Percentiles rank a stretch among this genome's conserved stretches.
Evolutionary conservation across 106 monocot species (phyloP).

Genomic region (Dendrobium chrysotoxum): DNA sequence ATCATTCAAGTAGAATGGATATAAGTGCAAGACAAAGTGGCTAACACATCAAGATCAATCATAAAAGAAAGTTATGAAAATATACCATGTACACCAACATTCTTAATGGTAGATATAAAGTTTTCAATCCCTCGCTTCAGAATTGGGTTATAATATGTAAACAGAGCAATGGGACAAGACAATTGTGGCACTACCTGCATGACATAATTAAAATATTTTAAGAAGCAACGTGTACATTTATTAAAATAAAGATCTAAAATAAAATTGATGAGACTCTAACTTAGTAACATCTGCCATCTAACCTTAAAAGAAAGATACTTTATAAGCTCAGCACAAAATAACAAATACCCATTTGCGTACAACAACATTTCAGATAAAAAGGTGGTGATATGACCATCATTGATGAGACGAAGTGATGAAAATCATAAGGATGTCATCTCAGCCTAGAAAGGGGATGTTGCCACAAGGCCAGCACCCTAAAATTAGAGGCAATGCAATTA

Average conservation of each 20-base stretch:
- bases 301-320: neutral
- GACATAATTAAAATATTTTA: neutral
- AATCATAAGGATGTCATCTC: too few relatives aligned
- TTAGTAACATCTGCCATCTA: neutral
- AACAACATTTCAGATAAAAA: neutral
- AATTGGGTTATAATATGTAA: slow-evolving; percentile 94
- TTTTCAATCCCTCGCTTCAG: slow-evolving; percentile 73
- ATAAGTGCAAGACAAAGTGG: neutral
- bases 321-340: neutral
- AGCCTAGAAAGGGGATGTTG: too few relatives aligned
- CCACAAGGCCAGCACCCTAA: too few relatives aligned
- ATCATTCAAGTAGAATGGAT: neutral
- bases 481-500: too few relatives aligned
- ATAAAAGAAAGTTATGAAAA: neutral
- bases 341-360: neutral
- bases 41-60: neutral
- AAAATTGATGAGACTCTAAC: neutral
- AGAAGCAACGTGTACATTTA: neutral
- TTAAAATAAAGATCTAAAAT: neutral
- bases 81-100: slow-evolving; percentile 81
- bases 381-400: too few relatives aligned
- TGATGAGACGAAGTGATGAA: too few relatives aligned
- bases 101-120: slow-evolving; percentile 71
- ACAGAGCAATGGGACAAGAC: slow-evolving; percentile 83
- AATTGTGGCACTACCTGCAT: slow-evolving; percentile 73